Evolutionary conservation across 208 protist genomes (phyloP).

Genomic region (Acanthamoeba castellanii): DNA sequence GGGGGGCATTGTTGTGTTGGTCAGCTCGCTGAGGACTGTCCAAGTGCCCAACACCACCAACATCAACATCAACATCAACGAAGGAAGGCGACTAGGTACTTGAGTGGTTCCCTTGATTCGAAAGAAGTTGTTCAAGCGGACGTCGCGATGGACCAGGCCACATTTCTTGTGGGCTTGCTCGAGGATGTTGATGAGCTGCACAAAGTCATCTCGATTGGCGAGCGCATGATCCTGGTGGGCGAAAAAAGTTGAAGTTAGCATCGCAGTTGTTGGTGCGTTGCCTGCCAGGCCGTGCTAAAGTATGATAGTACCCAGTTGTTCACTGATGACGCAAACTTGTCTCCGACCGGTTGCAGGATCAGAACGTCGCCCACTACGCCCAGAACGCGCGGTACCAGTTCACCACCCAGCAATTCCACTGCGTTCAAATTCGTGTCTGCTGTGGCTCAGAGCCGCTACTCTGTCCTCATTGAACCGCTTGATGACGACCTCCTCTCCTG

Average conservation of each 20-base stretch:
- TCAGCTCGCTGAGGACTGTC: no score
- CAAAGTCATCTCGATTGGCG: background rate
- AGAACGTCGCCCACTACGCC: background rate
- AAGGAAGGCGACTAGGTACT: no score
- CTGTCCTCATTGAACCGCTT: background rate
- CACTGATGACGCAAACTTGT: slow-evolving; percentile 15
- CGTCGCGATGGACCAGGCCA: background rate
- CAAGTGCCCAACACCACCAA: no score
- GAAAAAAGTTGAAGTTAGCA: no score
- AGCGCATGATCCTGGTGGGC: background rate
- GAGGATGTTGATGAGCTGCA: background rate
- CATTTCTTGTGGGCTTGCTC: background rate
- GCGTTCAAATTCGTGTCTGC: background rate
- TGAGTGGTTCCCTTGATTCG: background rate
- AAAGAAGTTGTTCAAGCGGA: background rate
- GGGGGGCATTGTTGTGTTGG: background rate
- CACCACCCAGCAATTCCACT: background rate
- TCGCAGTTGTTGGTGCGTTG: no score
- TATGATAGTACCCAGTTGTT: no score
- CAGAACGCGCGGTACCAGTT: background rate
- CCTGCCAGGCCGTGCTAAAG: no score
- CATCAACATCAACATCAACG: background rate
- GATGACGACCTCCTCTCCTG: background rate
- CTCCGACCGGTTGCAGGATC: background rate
- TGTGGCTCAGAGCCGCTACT: no score